Base-by-base conservation (phyloP, 805 yeast genomes). In the Wickerhamomyces kurtzmanii region DNA sequence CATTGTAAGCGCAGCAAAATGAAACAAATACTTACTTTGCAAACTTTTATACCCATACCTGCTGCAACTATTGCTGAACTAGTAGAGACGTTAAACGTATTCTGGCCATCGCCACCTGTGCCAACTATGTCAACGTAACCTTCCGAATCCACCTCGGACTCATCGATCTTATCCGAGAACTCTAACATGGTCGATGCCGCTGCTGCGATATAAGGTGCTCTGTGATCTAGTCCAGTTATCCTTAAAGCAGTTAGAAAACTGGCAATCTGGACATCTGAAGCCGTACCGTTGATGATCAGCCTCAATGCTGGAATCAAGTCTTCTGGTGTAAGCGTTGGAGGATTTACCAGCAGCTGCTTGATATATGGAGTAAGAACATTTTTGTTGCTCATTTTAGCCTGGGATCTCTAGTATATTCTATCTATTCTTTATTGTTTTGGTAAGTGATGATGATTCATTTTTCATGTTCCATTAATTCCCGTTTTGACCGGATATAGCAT, bases 61-160 rank as follows among this genome's bases (percentile, higher is more conserved):
- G 97, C 84, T 1, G 86, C 91, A 3, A 91, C 86, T 26, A 91
- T 85, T 1, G 96, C 96, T 2, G 96, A 65, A 3, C 96, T 83
- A 0, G 98, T 91, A 11, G 94, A 80, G 3, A 91, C 98, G 43
- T 91, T 91, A 59, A 91, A 91, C 1, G 99, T 91, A 49, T 91
- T 80, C 48, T 91, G 95, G 2, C 96, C 96, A 49, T 91, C 99
- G 11, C 99, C 99, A 16, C 99, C 99, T 1, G 99, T 91, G 2
- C 99, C 99, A 5, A 91, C 99, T 17, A 91, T 83, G 51, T 91
- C 99, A 5, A 79, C 64, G 40, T 68, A 79, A 1, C 80, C 80
- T 1, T 51, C 53, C 1, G 56, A 42, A 22, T 67, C 69, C 10
- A 70, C 67, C 2, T 45, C 40, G 6, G 54, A 43, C 3, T 63